Evolutionary conservation across 352 stramenopile species (phyloP), one percentile per base, ranked within the genome.

Genomic region (Globisporangium perplexum): DNA sequence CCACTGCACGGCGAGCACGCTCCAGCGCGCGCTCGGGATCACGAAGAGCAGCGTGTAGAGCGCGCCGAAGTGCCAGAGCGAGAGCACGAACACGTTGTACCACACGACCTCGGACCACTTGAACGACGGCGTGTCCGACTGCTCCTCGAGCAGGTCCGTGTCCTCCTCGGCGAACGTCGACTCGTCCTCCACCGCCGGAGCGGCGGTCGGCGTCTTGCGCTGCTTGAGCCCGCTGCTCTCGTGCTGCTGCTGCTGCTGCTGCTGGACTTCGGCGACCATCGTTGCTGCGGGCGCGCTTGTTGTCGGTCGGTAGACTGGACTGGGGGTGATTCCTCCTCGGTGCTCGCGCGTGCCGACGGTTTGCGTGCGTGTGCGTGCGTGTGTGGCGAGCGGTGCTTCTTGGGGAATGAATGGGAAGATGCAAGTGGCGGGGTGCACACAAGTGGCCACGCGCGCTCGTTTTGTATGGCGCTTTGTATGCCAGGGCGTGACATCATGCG

Each of bases 21-120:
- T 26, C 42, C 72, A 54, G 18, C 74, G 71, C 55, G 65, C 66
- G 42, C 55, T 45, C 26, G 83, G 80, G 33, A 93, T 47, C 15
- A 93, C 80, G 54, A 54, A 71, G 12, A 89, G 61, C 24, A 90
- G 56, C 43, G 80, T 59, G 71, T 93, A 91, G n/a, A 89, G 47
- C 14, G 83, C 83, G 47, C 77, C 82, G 23, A 87, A 26, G 64
- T 93, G 83, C 83, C 83, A 93, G 12, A 71, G 11, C 26, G 56
- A 33, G 26, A 93, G 66, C 41, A 90, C 64, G 26, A 77, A 24
- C 15, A 91, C 83, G 54, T 93, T 93, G 76, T 93, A 93, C 83
- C 83, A 93, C n/a, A 93, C 83, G 48, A 93, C 77, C 43, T 93
- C 77, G 38, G 56, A 62, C 76, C 74, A 88, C 55, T 69, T 57